A percentile compares a stretch with the other conserved stretches of the same genome.
phyloP scores from a whole-genome alignment of 768 basidiomycete genomes.

The Naematelia encephala region DNA sequence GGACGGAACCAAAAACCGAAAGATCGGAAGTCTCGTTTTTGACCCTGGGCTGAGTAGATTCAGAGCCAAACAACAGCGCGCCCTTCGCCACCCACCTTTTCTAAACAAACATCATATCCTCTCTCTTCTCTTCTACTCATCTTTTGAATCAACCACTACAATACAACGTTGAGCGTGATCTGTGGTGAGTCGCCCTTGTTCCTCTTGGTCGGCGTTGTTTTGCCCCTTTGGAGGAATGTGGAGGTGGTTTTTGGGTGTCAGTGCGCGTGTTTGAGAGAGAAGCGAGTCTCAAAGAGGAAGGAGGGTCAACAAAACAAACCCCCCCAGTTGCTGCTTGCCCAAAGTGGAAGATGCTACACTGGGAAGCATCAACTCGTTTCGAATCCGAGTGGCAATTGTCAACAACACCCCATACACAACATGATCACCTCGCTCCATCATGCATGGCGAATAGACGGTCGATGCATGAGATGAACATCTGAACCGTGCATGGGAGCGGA shows the following conservation, averaged over 20 bases:
- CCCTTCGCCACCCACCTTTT: too few species aligned
- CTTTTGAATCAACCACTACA: too few species aligned
- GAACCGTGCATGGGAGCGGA: background rate
- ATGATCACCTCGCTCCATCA: background rate
- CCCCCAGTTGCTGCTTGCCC: background rate
- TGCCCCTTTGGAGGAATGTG: too few species aligned
- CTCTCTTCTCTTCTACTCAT: too few species aligned
- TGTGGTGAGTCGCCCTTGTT: background rate
- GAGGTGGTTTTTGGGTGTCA: background rate
- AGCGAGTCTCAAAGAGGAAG: background rate
- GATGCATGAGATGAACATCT: background rate
- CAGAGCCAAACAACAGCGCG: too few species aligned
- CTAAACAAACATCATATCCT: too few species aligned
- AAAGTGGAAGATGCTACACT: background rate
- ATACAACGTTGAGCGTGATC: too few species aligned
- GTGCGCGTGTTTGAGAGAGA: background rate
- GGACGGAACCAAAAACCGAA: too few species aligned
- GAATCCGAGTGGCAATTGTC: background rate
- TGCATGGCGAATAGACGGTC: background rate
- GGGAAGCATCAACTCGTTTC: background rate
- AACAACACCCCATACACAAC: background rate
- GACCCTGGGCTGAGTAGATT: too few species aligned
- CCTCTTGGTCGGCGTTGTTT: background rate
- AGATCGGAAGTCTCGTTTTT: too few species aligned
- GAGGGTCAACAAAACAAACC: background rate